Conservation (phyloP, 2,329 filamentous ascomycete species). For the Talaromyces rugulosus region DNA sequence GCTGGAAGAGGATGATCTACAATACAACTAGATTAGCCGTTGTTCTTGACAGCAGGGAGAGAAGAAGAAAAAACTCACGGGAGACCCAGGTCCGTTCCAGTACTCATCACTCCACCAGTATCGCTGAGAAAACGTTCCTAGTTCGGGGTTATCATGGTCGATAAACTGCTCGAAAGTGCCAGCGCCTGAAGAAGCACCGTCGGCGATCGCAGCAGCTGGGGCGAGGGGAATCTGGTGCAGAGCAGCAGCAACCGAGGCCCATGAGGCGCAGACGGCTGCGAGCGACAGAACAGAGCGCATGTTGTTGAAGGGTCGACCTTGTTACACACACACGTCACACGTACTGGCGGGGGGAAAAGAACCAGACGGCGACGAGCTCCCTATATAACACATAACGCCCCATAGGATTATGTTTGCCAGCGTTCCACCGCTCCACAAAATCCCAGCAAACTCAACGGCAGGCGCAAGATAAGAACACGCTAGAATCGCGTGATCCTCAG, state of each 20-base stretch:
- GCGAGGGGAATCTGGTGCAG: background rate
- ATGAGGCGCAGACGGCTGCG: conserved; percentile 6
- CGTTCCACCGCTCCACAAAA: background rate
- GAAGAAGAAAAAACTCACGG: conserved; percentile 31
- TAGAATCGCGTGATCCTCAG: background rate
- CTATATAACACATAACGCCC: background rate
- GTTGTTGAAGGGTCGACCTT: background rate
- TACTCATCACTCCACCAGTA: conserved; percentile 51
- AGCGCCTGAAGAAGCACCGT: conserved; percentile 12
- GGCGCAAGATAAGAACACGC: background rate
- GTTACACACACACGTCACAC: background rate
- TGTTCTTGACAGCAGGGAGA: background rate
- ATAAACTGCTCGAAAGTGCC: conserved; percentile 53
- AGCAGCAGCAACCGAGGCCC: conserved; percentile 4
- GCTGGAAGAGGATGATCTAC: conserved; percentile 49
- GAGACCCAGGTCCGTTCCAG: conserved; percentile 54
- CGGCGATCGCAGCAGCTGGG: background rate
- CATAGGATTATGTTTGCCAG: background rate
- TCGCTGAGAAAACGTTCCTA: conserved; percentile 53
- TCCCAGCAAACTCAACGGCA: background rate
- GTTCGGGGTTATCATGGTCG: conserved; percentile 54
- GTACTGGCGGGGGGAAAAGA: background rate
- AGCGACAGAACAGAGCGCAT: conserved; percentile 7
- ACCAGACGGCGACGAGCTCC: background rate
- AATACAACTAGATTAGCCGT: background rate